Percentiles rank a stretch among this genome's conserved stretches.
These are phyloP conservation scores for Kwoniella mangroviensis DNA, from an alignment of 768 basidiomycete genomes.

Conservation along the genomic window DNA sequence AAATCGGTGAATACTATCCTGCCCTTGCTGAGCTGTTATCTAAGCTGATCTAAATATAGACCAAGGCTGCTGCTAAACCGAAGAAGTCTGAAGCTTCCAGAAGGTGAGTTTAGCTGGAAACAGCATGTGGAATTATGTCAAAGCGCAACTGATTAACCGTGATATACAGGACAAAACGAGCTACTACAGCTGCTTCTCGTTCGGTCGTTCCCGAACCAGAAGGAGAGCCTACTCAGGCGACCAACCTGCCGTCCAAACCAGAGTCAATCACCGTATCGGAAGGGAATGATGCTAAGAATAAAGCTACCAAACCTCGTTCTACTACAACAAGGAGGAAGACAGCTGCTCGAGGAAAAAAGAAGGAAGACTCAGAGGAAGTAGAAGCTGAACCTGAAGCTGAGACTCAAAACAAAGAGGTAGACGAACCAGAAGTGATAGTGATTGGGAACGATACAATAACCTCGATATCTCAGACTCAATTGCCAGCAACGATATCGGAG, in stretches of 20 bases:
- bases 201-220: slow-evolving; percentile 19
- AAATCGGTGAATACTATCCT: background rate
- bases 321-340: slow-evolving; percentile 15
- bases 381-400: background rate
- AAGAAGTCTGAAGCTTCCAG: slow-evolving; percentile 27
- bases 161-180: slow-evolving; percentile 25
- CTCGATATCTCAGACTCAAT: slow-evolving; percentile 7
- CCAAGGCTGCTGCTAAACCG: slow-evolving; percentile 5
- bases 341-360: slow-evolving; percentile 16
- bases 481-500: slow-evolving; percentile 1
- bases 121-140: background rate
- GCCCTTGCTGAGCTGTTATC: background rate
- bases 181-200: slow-evolving; percentile 16
- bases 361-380: slow-evolving; percentile 7
- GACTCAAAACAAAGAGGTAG: background rate
- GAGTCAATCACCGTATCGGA: slow-evolving; percentile 9
- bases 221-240: slow-evolving; percentile 13
- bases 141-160: background rate
- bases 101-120: slow-evolving; percentile 14
- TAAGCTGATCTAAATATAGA: background rate
- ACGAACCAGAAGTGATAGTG: slow-evolving; percentile 12
- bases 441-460: slow-evolving; percentile 14
- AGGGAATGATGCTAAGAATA: slow-evolving; percentile 7
- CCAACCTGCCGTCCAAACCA: slow-evolving; percentile 10
- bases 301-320: slow-evolving; percentile 23